These are phyloP conservation scores for Russula earlei DNA, from an alignment of 768 basidiomycete genomes.

Conservation along the genomic window DNA sequence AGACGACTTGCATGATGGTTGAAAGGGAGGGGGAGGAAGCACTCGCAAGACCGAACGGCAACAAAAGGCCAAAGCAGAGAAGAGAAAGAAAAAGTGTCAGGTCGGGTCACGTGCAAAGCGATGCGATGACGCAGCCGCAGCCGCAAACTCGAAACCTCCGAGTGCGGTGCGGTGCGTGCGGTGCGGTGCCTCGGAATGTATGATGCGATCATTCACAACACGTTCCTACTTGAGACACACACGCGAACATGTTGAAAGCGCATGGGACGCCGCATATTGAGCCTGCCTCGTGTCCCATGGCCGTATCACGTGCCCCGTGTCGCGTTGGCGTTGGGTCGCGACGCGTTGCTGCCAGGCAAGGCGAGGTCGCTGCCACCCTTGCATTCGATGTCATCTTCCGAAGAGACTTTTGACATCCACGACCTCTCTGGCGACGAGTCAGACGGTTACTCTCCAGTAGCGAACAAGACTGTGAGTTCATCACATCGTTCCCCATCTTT, in stretches of 20 bases:
- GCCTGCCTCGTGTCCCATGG: no score
- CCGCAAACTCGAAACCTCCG: background rate
- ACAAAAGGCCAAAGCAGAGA: background rate
- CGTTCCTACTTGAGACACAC: no score
- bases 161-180: no score
- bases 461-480: conserved; percentile 37
- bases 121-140: background rate
- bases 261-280: no score
- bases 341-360: background rate
- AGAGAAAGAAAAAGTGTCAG: background rate
- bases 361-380: background rate
- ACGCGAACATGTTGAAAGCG: no score
- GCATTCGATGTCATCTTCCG: conserved; percentile 34
- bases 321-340: background rate
- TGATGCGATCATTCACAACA: no score
- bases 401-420: conserved; percentile 60
- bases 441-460: conserved; percentile 52
- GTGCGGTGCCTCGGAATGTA: no score
- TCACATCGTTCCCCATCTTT: conserved; percentile 19
- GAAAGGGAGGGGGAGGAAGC: background rate
- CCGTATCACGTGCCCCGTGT: conserved; percentile 17
- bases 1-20: conserved; percentile 17
- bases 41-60: background rate
- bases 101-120: background rate
- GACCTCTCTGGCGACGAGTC: conserved; percentile 54